Percentiles rank a stretch among this genome's conserved stretches.
phyloP scores from a whole-genome alignment of 441 rosid genomes.

The Euphorbia schlechtendalii region DNA sequence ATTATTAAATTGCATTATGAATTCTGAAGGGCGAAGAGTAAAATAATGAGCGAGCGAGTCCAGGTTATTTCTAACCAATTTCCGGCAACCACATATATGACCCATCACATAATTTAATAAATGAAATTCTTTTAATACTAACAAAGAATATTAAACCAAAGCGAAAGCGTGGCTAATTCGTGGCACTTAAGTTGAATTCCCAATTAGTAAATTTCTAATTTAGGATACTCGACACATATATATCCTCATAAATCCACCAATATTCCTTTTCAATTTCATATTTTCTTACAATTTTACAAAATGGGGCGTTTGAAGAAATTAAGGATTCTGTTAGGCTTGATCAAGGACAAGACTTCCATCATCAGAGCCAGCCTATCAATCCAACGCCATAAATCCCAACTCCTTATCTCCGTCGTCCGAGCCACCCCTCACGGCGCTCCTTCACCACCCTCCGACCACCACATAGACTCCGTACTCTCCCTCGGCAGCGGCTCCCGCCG shows the following conservation, averaged over 20 bases:
- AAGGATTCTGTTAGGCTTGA: conserved; percentile 22
- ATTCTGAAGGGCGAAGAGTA: no score
- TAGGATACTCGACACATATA: no score
- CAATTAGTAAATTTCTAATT: no score
- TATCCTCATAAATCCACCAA: no score
- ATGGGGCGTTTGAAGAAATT: conserved; percentile 33
- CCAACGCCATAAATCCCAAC: conserved; percentile 18
- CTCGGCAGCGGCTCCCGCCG: conserved; percentile 26
- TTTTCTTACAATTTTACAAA: no score
- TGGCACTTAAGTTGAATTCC: no score
- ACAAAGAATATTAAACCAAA: neutral
- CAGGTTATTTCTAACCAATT: neutral
- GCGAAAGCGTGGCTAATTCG: neutral
- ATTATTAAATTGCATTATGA: no score
- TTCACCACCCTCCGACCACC: conserved; percentile 28
- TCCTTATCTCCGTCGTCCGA: conserved; percentile 29
- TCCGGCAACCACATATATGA: neutral
- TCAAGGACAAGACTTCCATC: conserved; percentile 40
- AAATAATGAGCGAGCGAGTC: no score
- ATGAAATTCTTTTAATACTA: neutral
- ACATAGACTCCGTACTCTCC: conserved; percentile 29
- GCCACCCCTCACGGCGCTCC: conserved; percentile 37
- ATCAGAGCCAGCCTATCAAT: conserved; percentile 34
- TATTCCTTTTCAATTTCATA: no score
- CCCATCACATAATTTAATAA: neutral